Evolutionary conservation across 768 basidiomycete genomes (phyloP), one percentile per base, ranked within the genome.

Genomic region (Favolaschia claudopus): DNA sequence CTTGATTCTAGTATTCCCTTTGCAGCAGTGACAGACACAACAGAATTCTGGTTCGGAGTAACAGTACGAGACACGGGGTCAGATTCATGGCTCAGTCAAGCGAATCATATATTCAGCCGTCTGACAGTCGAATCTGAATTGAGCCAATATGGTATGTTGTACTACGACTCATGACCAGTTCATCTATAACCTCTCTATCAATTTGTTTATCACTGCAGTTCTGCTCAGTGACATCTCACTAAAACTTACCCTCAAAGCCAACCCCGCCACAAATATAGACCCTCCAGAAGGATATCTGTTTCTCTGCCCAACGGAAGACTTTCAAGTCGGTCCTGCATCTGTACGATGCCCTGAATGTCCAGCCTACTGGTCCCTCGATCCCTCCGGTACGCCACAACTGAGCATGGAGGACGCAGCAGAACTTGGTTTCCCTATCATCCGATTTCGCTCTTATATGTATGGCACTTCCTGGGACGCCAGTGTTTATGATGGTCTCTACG

Each of bases 31-130:
- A 36, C 19, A 8, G 36, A 9, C 15, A 15, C 22, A 27, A 10
- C 27, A 19, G n/a, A 40, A 40, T 20, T 27, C 19, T 20, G 17
- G 22, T 13, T 10, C 20, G 12, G 13, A 36, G 9, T 24, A n/a
- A n/a, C n/a, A n/a, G n/a, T n/a, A n/a, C n/a, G n/a, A n/a, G n/a
- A n/a, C n/a, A n/a, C n/a, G n/a, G n/a, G n/a, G n/a, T n/a, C n/a
- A n/a, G n/a, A n/a, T n/a, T 12, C 29, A 4, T 55, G 53, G 53
- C 42, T 55, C 33, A 55, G 53, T 38, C 53, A 55, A 37, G 52
- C 52, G 1, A 54, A 54, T 27, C 25, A 54, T 28, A 36, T 44
- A 38, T 54, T 54, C 32, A 10, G 25, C 14, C 33, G 13, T 17
- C 53, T 36, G 17, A 10, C 22, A 6, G 40, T 45, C 27, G 37